Percentiles rank a stretch among this genome's conserved stretches.
These are phyloP conservation scores for Mycena crocata DNA, from an alignment of 768 basidiomycete species.

Conservation along the genomic window DNA sequence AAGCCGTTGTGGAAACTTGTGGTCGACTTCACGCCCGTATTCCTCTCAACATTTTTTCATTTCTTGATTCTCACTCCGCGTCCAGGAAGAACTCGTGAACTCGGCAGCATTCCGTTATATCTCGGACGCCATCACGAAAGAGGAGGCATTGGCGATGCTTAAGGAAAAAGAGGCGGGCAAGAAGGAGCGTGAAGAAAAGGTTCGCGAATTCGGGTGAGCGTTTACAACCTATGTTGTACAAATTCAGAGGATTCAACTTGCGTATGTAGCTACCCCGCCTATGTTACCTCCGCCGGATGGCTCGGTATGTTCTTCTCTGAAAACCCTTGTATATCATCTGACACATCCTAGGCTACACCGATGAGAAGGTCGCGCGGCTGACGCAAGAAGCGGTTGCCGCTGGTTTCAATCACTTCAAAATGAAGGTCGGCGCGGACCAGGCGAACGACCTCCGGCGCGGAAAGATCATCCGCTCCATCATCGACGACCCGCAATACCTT, in stretches of 20 bases:
- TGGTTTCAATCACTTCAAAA: slow-evolving; percentile 99
- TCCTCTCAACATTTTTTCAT: slow-evolving; percentile 27
- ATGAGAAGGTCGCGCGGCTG: slow-evolving; percentile 90
- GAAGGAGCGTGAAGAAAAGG: slow-evolving; percentile 80
- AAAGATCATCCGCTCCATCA: slow-evolving; percentile 90
- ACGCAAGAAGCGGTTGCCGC: slow-evolving; percentile 86
- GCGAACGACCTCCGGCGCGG: slow-evolving; percentile 89
- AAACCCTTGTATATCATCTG: not conserved
- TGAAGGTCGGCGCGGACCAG: slow-evolving; percentile 93
- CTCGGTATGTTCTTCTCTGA: slow-evolving; percentile 58
- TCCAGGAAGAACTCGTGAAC: slow-evolving; percentile 81
- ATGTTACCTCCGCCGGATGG: slow-evolving; percentile 95
- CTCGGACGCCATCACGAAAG: slow-evolving; percentile 91
- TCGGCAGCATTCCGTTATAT: slow-evolving; percentile 90
- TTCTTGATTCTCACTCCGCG: not conserved
- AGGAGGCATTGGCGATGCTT: slow-evolving; percentile 88
- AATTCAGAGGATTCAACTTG: not conserved
- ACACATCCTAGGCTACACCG: slow-evolving; percentile 74
- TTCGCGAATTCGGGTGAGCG: slow-evolving; percentile 75
- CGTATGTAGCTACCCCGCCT: slow-evolving; percentile 88
- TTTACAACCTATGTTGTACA: not conserved
- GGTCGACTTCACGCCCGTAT: slow-evolving; percentile 86
- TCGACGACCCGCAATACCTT: slow-evolving; percentile 90
- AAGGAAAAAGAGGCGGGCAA: slow-evolving; percentile 82
- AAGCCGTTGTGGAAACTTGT: slow-evolving; percentile 97